Evolutionary conservation across 2,329 filamentous ascomycete genomes (phyloP).

Genomic region (Akanthomyces lecanii): DNA sequence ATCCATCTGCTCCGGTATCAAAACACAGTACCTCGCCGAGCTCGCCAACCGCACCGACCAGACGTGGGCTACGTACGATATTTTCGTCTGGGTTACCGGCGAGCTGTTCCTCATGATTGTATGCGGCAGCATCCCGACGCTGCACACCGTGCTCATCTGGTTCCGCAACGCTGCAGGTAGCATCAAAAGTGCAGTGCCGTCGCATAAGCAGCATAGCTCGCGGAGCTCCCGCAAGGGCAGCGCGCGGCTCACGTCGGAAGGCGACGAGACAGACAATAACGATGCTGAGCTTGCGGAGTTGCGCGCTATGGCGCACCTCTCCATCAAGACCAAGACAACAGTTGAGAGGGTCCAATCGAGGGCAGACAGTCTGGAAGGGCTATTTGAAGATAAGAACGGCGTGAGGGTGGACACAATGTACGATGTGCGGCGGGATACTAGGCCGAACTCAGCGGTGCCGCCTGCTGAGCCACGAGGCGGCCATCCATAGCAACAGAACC

Average conservation of each 20-base stretch:
- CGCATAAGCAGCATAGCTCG: neutral
- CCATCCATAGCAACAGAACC: neutral
- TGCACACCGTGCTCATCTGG: constrained; percentile 20
- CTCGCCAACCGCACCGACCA: constrained; percentile 23
- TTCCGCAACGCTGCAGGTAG: constrained; percentile 12
- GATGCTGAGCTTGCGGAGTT: constrained; percentile 17
- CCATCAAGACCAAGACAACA: constrained; percentile 20
- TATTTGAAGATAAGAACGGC: constrained; percentile 17
- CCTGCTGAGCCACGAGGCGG: neutral
- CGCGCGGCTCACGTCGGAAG: constrained; percentile 8
- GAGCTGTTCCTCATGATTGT: constrained; percentile 25
- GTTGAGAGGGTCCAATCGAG: constrained; percentile 13
- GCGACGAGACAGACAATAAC: constrained; percentile 6
- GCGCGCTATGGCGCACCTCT: constrained; percentile 17
- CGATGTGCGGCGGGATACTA: constrained; percentile 18
- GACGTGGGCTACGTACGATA: constrained; percentile 23
- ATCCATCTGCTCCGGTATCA: constrained; percentile 24
- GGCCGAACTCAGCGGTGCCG: constrained; percentile 17
- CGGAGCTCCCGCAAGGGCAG: constrained; percentile 9
- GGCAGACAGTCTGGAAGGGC: constrained; percentile 16
- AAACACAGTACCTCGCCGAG: constrained; percentile 23
- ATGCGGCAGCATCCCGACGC: constrained; percentile 22
- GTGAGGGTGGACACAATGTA: constrained; percentile 21
- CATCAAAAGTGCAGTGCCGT: constrained; percentile 3
- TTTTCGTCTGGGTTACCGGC: constrained; percentile 23